Conservation (phyloP, 1,284 basidiomycete genomes). For the Vanrija pseudolonga region DNA sequence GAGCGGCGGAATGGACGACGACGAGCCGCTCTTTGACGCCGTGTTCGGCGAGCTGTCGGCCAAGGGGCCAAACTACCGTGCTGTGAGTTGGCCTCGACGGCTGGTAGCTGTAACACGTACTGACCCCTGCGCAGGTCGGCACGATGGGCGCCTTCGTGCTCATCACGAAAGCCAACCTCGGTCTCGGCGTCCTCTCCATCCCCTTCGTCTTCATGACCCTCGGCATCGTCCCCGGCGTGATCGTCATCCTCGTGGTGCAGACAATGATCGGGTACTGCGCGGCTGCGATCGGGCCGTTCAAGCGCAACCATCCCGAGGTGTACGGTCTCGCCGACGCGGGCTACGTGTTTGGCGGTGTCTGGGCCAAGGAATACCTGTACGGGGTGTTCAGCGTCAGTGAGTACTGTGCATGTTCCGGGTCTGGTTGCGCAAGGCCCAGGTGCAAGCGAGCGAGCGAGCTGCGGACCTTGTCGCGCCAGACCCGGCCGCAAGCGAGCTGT, state of each 20-base stretch:
- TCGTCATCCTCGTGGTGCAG: constrained; percentile 37
- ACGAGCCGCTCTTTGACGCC: constrained; percentile 12
- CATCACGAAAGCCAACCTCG: constrained; percentile 28
- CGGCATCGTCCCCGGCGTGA: constrained; percentile 37
- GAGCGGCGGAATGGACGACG: too few species aligned
- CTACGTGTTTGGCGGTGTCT: constrained; percentile 9
- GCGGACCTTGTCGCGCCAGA: too few species aligned
- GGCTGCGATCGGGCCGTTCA: constrained; percentile 39
- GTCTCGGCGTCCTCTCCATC: constrained; percentile 35
- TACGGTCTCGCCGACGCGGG: constrained; percentile 33
- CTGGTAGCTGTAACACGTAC: too few species aligned
- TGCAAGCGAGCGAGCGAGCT: too few species aligned
- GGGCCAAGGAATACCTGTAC: background rate
- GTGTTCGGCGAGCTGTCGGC: constrained; percentile 26
- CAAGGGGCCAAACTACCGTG: constrained; percentile 26
- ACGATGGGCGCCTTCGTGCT: constrained; percentile 21
- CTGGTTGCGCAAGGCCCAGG: too few species aligned
- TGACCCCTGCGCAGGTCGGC: constrained; percentile 8
- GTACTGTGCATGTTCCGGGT: too few species aligned
- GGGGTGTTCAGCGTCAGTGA: constrained; percentile 1
- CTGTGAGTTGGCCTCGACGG: too few species aligned
- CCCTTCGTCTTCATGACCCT: constrained; percentile 24
- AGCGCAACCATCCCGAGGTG: constrained; percentile 34
- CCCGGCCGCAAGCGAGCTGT: too few species aligned
- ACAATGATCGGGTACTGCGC: constrained; percentile 30